Evolutionary conservation across 306 rosid species (phyloP), one percentile per base, ranked within the genome.

Genomic region (Prosopis cineraria): DNA sequence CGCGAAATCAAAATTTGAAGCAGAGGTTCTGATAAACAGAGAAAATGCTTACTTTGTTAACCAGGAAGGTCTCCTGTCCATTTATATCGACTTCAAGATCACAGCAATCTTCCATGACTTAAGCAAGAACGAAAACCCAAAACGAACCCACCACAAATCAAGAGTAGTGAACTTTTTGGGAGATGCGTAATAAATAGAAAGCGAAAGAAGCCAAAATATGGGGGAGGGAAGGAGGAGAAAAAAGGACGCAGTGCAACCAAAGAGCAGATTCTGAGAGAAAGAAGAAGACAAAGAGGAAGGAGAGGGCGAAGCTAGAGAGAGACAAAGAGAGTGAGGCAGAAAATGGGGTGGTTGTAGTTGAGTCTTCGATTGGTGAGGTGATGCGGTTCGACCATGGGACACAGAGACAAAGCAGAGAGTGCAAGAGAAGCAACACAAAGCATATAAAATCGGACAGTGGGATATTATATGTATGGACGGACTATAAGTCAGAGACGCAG

Each of bases 201-300:
- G 48, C 33, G 3, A 67, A 66, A 67, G 29, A 40, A 13, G 72
- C 12, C 52, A 40, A 11, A 43, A 24, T 1, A 52, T 39, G 73
- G 70, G n/a, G 72, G 77, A 48, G 64, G 65, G 77, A 60, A 36
- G 34, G n/a, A n/a, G n/a, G n/a, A n/a, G 67, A 94, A 80, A 80
- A 43, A 33, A 52, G 75, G 71, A 55, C 16, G 12, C 2, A 64
- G 48, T 73, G 74, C 50, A 70, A 60, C 64, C 47, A 77, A 55
- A 67, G 76, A 76, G 25, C 79, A 85, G 88, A 93, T 89, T 88
- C 95, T 81, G 75, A 82, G 67, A 78, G 4, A 22, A 40, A 79
- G 34, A 87, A 90, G 80, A 90, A 76, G 96, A 92, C 96, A 91
- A 88, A 82, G 55, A 75, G 68, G 76, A 88, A 66, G 81, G 34